Evolutionary conservation across 495 filamentous ascomycete species (phyloP).

Genomic region (Penicillium angulare): DNA sequence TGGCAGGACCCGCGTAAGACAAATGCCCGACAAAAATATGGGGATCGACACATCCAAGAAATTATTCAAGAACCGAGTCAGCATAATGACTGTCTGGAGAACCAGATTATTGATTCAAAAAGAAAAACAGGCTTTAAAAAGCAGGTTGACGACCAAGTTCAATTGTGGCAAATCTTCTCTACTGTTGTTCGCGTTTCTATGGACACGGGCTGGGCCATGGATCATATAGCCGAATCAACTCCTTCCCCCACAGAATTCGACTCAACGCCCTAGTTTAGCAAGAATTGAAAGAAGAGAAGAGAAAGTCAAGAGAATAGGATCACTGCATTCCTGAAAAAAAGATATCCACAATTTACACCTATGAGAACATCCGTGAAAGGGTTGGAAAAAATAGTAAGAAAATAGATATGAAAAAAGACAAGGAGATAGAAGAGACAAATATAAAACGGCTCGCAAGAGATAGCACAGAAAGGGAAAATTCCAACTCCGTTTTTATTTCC

Average conservation of each 20-base stretch:
- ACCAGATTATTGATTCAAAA: too few species aligned
- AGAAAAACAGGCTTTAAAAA: not conserved
- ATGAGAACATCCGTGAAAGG: constrained; percentile 44
- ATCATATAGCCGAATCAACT: constrained; percentile 3
- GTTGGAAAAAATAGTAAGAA: constrained; percentile 25
- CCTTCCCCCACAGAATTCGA: too few species aligned
- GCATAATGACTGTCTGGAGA: too few species aligned
- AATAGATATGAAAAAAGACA: constrained; percentile 18
- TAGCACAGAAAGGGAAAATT: constrained; percentile 30
- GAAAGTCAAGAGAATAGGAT: constrained; percentile 17
- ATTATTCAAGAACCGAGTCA: too few species aligned
- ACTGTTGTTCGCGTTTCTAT: too few species aligned
- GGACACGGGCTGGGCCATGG: not conserved
- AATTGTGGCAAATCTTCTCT: not conserved
- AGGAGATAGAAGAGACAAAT: constrained; percentile 17
- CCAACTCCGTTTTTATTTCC: constrained; percentile 38
- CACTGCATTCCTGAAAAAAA: constrained; percentile 32
- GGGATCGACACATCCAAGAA: not conserved
- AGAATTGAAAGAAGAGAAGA: too few species aligned
- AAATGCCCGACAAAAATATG: not conserved
- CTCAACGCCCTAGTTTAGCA: too few species aligned
- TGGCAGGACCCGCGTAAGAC: not conserved
- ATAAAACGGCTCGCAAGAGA: constrained; percentile 29
- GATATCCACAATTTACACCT: constrained; percentile 49
- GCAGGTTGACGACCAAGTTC: not conserved